phyloP scores from a whole-genome alignment of 1,284 basidiomycete species.

The Polyporus tsugae region DNA sequence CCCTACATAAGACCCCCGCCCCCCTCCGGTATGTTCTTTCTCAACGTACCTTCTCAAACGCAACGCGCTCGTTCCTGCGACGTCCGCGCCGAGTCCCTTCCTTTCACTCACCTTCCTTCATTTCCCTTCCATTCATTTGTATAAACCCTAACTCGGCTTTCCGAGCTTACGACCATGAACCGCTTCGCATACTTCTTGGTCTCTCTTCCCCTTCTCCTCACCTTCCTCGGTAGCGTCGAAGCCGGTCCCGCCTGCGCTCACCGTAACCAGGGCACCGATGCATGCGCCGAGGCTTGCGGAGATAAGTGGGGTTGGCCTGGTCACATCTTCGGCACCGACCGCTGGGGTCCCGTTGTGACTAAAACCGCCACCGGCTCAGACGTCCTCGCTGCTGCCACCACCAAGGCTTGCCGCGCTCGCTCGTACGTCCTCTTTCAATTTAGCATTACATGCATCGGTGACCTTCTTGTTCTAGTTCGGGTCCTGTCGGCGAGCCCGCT shows the following conservation, averaged over 20 bases:
- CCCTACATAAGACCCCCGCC: constrained; percentile 28
- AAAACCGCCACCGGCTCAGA: constrained; percentile 38
- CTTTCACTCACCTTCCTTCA: constrained; percentile 30
- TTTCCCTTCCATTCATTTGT: constrained; percentile 37
- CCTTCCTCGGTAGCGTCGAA: constrained; percentile 38
- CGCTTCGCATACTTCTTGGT: constrained; percentile 48
- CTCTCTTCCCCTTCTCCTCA: constrained; percentile 50
- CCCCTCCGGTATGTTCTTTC: constrained; percentile 5
- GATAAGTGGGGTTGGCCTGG: constrained; percentile 62
- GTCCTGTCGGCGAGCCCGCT: constrained; percentile 23
- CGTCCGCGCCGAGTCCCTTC: constrained; percentile 15
- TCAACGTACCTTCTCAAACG: constrained; percentile 27
- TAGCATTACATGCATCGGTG: neutral
- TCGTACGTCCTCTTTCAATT: constrained; percentile 26
- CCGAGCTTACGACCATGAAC: constrained; percentile 47
- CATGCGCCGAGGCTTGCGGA: constrained; percentile 54
- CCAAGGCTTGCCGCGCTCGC: constrained; percentile 47
- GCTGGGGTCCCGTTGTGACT: constrained; percentile 60
- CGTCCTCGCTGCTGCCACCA: constrained; percentile 41
- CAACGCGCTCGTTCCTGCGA: constrained; percentile 31
- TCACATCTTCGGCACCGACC: constrained; percentile 56
- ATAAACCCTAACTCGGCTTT: constrained; percentile 32
- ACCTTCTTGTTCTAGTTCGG: constrained; percentile 11
- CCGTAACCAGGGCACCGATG: constrained; percentile 43
- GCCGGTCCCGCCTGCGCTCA: constrained; percentile 62